phyloP scores from a whole-genome alignment of 2,329 filamentous ascomycete genomes.

The Neonectria sp. region DNA sequence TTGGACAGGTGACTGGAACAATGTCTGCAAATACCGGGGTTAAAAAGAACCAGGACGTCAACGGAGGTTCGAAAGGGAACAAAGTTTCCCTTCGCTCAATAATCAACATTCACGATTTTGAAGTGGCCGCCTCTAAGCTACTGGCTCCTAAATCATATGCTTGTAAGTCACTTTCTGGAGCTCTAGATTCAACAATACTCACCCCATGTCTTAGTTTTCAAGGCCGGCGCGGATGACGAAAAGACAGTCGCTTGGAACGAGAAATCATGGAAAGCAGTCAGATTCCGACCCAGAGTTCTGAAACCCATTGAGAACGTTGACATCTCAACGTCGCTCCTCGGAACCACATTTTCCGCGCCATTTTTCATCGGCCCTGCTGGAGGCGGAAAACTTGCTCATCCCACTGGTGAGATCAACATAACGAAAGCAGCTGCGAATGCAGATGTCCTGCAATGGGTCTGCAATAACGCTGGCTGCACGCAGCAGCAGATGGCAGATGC shows the following conservation, averaged over 20 bases:
- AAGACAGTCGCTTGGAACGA: slow-evolving; percentile 16
- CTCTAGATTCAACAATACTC: not conserved
- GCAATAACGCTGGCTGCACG: slow-evolving; percentile 26
- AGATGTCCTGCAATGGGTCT: slow-evolving; percentile 27
- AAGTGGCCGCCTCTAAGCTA: slow-evolving; percentile 3
- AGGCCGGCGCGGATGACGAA: slow-evolving; percentile 23
- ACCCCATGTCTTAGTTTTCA: slow-evolving; percentile 20
- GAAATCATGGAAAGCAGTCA: slow-evolving; percentile 15
- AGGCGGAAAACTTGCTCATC: slow-evolving; percentile 26
- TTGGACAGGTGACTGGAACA: not conserved
- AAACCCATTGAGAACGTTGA: slow-evolving; percentile 6
- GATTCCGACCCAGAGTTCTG: slow-evolving; percentile 25
- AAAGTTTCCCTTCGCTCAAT: slow-evolving; percentile 6
- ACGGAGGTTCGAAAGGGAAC: not conserved
- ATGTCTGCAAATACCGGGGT: not conserved
- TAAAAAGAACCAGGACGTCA: not conserved
- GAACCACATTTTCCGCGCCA: slow-evolving; percentile 6
- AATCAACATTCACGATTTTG: slow-evolving; percentile 15
- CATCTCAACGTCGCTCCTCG: slow-evolving; percentile 3
- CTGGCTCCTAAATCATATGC: slow-evolving; percentile 16
- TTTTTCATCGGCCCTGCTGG: slow-evolving; percentile 30
- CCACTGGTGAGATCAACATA: slow-evolving; percentile 16
- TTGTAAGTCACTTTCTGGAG: slow-evolving; percentile 1
- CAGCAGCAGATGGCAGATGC: slow-evolving; percentile 22
- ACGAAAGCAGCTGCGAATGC: slow-evolving; percentile 22